Evolutionary conservation across 495 filamentous ascomycete genomes (phyloP), one percentile per base, ranked within the genome.

Genomic region (Diplogelasinospora grovesii): DNA sequence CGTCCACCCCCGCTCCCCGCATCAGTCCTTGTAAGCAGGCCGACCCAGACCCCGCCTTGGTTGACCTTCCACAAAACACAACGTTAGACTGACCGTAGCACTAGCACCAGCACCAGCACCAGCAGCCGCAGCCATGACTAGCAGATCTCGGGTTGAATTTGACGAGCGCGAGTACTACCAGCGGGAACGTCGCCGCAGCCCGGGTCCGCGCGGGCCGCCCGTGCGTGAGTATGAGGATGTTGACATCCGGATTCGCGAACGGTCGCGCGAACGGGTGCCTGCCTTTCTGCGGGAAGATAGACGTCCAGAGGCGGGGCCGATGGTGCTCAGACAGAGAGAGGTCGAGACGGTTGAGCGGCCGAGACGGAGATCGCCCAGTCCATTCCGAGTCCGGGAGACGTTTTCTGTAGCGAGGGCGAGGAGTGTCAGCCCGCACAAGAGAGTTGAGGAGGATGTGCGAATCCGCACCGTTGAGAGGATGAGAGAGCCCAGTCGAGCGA

Each of bases 281-380:
- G 55, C 59, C 32, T 70, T 68, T 44, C 48, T 71, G 37, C 63
- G 59, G 11, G 64, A 66, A 26, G 50, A 43, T 20, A 58, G 59
- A 38, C 64, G 59, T 14, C 30, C 56, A 21, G 62, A 66, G 24
- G 45, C 59, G 15, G 65, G 65, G 23, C 49, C 57, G 36, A 22
- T 71, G 41, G 68, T 73, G 15, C 64, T 71, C 30, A 57, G 68
- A 22, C 54, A 60, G 39, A 59, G 65, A 27, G 68, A 71, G 40
- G 50, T 65, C 22, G 69, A 73, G 51, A 66, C 62, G 0, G 34
- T 68, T 21, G 33, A 36, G 38, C 63, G 57, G 34, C 53, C 37
- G 18, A 47, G 48, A 4, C 54, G 48, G 30, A 64, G 68, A 34
- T 69, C 63, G 15, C 69, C 68, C n/a, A 70, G 64, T 41, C 68